Conservation (phyloP, 2,329 filamentous ascomycete species). For the Cladosporium sp. region DNA sequence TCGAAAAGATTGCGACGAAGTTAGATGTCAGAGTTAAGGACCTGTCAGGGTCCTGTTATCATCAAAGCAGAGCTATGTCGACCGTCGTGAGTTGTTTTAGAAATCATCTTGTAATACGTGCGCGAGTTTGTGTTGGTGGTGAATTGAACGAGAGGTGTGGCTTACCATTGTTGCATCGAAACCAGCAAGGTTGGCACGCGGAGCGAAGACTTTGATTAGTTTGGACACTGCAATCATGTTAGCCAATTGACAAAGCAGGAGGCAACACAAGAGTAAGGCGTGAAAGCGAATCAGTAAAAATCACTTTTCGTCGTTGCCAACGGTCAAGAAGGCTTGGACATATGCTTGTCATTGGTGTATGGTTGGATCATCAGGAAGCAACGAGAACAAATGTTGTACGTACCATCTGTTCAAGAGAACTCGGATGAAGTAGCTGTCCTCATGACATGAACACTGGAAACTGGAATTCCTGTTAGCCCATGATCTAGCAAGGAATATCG, state of each 20-base stretch:
- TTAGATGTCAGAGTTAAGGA: constrained; percentile 15
- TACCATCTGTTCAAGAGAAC: neutral
- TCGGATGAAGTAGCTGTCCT: neutral
- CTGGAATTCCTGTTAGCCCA: constrained; percentile 40
- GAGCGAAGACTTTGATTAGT: neutral
- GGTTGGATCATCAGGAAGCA: constrained; percentile 29
- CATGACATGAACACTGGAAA: constrained; percentile 8
- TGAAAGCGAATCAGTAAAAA: constrained; percentile 22
- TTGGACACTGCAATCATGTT: neutral
- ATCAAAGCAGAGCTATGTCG: constrained; percentile 39
- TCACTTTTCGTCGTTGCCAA: constrained; percentile 31
- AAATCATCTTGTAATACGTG: constrained; percentile 30
- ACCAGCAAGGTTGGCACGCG: neutral
- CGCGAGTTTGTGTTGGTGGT: neutral
- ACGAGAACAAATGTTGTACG: constrained; percentile 3
- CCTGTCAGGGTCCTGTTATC: constrained; percentile 35
- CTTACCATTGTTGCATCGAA: neutral
- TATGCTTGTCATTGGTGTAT: constrained; percentile 38
- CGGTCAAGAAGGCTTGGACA: constrained; percentile 37
- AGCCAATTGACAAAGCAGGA: neutral
- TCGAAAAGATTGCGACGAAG: neutral
- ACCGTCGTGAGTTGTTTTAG: constrained; percentile 37
- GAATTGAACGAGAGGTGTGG: neutral
- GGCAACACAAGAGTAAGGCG: neutral
- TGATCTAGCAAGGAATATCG: constrained; percentile 25